phyloP scores from a whole-genome alignment of 1,284 basidiomycete genomes.

The Cutaneotrichosporon mucoides region DNA sequence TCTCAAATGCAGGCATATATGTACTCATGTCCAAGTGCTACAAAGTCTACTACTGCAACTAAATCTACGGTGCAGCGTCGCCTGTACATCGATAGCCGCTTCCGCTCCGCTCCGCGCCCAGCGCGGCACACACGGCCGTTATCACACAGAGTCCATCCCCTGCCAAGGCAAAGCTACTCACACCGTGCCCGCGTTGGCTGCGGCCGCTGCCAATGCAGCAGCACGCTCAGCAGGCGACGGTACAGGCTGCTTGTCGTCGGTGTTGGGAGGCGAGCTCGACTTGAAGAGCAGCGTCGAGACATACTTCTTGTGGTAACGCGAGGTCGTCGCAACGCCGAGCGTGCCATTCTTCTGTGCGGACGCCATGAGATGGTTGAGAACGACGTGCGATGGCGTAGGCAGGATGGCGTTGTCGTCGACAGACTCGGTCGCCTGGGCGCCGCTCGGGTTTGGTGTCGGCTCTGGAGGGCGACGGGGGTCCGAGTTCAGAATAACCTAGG shows the following conservation, averaged over 20 bases:
- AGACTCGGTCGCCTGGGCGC: slow-evolving; percentile 17
- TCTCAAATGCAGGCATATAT: too few species aligned
- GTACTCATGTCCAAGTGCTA: not conserved
- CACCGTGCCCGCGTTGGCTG: not conserved
- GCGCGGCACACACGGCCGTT: not conserved
- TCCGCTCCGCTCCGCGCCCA: not conserved
- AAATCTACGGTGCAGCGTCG: too few species aligned
- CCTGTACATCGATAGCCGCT: too few species aligned
- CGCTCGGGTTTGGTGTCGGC: slow-evolving; percentile 21
- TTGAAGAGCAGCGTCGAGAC: slow-evolving; percentile 57
- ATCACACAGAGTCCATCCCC: slow-evolving; percentile 45
- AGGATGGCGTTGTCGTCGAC: slow-evolving; percentile 87
- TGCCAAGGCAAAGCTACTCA: not conserved
- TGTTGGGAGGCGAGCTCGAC: slow-evolving; percentile 3
- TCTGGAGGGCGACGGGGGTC: slow-evolving; percentile 43
- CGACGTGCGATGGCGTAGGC: slow-evolving; percentile 67
- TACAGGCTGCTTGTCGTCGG: not conserved
- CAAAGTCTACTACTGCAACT: not conserved
- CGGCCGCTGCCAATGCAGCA: not conserved
- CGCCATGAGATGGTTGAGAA: slow-evolving; percentile 91
- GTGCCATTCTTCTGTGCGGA: slow-evolving; percentile 80
- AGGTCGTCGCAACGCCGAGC: slow-evolving; percentile 88
- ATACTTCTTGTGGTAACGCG: slow-evolving; percentile 87
- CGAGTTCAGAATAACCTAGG: slow-evolving; percentile 75
- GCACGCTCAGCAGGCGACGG: not conserved